phyloP scores from a whole-genome alignment of 331 rosid species.

The Telfairia occidentalis region DNA sequence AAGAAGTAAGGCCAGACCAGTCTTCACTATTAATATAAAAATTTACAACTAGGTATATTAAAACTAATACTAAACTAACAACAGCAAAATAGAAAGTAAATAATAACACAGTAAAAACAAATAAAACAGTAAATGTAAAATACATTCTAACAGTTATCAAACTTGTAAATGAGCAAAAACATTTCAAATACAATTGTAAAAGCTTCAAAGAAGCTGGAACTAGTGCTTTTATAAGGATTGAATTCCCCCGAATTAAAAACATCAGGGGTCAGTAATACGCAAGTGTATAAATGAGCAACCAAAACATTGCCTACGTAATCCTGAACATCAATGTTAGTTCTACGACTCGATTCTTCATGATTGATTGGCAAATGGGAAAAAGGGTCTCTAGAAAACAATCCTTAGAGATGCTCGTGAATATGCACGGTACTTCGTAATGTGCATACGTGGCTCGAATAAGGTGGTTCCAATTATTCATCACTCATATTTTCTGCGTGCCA shows the following conservation, averaged over 20 bases:
- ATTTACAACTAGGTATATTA: too few species aligned
- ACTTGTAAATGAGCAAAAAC: not conserved
- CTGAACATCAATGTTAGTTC: constrained; percentile 2
- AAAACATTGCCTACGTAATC: not conserved
- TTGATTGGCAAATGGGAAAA: not conserved
- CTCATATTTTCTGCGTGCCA: constrained; percentile 44
- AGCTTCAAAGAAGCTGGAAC: not conserved
- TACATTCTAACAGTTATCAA: too few species aligned
- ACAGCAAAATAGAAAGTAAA: too few species aligned
- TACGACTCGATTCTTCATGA: constrained; percentile 1
- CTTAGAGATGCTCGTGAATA: not conserved
- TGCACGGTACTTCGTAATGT: not conserved
- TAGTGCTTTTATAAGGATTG: not conserved
- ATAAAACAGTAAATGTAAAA: too few species aligned
- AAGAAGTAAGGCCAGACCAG: too few species aligned
- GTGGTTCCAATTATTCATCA: constrained; percentile 14
- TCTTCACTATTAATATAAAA: too few species aligned
- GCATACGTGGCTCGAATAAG: not conserved
- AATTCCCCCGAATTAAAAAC: constrained; percentile 5
- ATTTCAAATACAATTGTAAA: not conserved
- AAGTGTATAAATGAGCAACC: not conserved
- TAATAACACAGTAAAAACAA: too few species aligned
- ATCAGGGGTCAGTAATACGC: not conserved
- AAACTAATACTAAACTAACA: too few species aligned
- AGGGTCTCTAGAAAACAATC: not conserved